Conservation (phyloP, 2,329 filamentous ascomycete species). For the Fusarium verticillioides region DNA sequence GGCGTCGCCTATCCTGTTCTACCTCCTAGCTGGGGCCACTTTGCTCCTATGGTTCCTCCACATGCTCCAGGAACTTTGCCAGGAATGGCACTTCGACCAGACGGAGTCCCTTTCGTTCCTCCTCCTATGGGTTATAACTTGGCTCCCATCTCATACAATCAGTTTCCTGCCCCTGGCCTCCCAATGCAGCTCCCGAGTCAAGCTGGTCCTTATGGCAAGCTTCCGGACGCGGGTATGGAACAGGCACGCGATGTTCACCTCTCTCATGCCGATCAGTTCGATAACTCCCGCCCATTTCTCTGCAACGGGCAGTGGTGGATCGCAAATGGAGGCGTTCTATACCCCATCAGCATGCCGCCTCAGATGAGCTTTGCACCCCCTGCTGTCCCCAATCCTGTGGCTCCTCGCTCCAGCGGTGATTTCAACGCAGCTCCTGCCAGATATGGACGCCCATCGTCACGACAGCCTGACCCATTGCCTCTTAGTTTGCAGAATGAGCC, state of each 20-base stretch:
- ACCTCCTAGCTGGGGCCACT: constrained; percentile 45
- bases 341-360: constrained; percentile 26
- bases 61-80: constrained; percentile 46
- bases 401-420: constrained; percentile 14
- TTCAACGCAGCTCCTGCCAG: constrained; percentile 1
- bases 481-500: constrained; percentile 4
- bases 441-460: constrained; percentile 5
- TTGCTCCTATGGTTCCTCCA: constrained; percentile 48
- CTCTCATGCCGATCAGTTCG: constrained; percentile 58
- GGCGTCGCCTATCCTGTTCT: constrained; percentile 41
- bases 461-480: constrained; percentile 1
- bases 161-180: constrained; percentile 28
- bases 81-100: constrained; percentile 47
- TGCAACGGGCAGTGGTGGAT: constrained; percentile 59
- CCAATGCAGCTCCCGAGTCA: constrained; percentile 33
- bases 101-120: constrained; percentile 53
- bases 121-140: constrained; percentile 54
- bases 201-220: constrained; percentile 42
- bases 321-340: constrained; percentile 45
- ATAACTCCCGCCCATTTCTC: constrained; percentile 57
- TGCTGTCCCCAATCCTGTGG: constrained; percentile 32
- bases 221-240: constrained; percentile 47
- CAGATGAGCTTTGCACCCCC: constrained; percentile 43
- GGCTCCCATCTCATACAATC: constrained; percentile 41
- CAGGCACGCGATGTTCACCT: constrained; percentile 49